Conservation (phyloP, 163 green algal species). For the Coccomyxa subellipsoidea region DNA sequence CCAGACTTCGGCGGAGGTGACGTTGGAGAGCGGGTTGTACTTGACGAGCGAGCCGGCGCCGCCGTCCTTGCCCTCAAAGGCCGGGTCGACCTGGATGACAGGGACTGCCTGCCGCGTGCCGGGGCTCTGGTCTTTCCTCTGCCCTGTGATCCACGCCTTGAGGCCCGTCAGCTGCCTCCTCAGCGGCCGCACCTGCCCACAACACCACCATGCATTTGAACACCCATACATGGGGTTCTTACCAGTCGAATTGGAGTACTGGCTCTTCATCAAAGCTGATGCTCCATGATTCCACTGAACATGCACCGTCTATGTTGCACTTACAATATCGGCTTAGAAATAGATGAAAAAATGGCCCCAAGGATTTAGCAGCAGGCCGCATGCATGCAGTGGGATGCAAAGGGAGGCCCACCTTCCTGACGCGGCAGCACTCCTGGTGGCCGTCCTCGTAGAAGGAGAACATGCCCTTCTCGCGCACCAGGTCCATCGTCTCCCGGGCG, state of each 20-base stretch:
- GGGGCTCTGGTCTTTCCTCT: conserved; percentile 97
- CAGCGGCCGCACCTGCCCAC: conserved; percentile 78
- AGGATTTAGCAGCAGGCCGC: too few relatives aligned
- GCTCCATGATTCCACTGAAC: too few relatives aligned
- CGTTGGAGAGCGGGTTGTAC: conserved; percentile 96
- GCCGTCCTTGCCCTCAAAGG: conserved; percentile 86
- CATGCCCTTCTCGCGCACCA: conserved; percentile 94
- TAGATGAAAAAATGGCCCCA: too few relatives aligned
- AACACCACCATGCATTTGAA: too few relatives aligned
- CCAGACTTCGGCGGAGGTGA: conserved; percentile 82
- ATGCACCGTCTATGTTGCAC: too few relatives aligned
- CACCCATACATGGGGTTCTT: too few relatives aligned
- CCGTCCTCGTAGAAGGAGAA: conserved; percentile 99
- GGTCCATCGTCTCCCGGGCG: conserved; percentile 77
- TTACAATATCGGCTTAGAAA: too few relatives aligned
- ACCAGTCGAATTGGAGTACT: too few relatives aligned
- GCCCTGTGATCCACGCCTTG: conserved; percentile 96
- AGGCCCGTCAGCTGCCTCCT: conserved; percentile 83
- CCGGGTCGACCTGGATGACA: conserved; percentile 92
- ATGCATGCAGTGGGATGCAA: background rate
- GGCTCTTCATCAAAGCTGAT: too few relatives aligned
- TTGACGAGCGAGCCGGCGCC: conserved; percentile 91
- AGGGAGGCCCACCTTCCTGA: conserved; percentile 81
- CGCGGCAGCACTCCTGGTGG: conserved; percentile 95
- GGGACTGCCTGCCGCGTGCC: conserved; percentile 88